Conservation (phyloP, 2,329 filamentous ascomycete genomes). For the Calonectria ilicicola region DNA sequence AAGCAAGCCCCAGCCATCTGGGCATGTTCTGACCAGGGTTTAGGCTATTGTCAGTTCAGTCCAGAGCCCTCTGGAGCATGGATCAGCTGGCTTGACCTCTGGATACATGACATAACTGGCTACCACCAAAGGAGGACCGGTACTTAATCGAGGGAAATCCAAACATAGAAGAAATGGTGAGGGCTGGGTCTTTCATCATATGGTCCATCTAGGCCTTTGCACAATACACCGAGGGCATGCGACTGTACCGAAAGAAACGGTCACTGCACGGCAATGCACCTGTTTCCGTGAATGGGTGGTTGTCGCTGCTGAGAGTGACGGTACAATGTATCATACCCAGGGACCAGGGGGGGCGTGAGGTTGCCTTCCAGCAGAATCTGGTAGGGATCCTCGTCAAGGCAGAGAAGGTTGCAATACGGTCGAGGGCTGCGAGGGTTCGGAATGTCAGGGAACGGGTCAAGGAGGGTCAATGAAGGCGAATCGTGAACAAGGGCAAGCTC, state of each 20-base stretch:
- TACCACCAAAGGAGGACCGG: neutral
- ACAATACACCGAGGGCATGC: slow-evolving; percentile 4
- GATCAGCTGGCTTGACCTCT: slow-evolving; percentile 33
- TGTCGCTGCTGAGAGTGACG: slow-evolving; percentile 33
- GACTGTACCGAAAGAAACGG: neutral
- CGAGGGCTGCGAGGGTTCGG: slow-evolving; percentile 33
- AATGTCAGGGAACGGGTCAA: slow-evolving; percentile 37
- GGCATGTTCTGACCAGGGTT: slow-evolving; percentile 15
- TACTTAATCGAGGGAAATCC: neutral
- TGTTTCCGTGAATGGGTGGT: slow-evolving; percentile 1
- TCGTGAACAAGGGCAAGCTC: slow-evolving; percentile 32
- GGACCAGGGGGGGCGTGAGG: slow-evolving; percentile 36
- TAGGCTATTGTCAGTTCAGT: slow-evolving; percentile 32
- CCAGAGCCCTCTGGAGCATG: slow-evolving; percentile 23
- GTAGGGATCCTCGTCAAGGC: slow-evolving; percentile 29
- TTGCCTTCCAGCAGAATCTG: slow-evolving; percentile 39
- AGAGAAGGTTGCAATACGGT: slow-evolving; percentile 38
- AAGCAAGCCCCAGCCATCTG: slow-evolving; percentile 23
- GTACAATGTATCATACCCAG: slow-evolving; percentile 27
- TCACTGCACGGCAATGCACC: neutral
- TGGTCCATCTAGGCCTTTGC: neutral
- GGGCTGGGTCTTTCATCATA: neutral
- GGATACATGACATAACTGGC: slow-evolving; percentile 11
- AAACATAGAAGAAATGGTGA: slow-evolving; percentile 4
- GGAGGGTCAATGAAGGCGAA: slow-evolving; percentile 36